Base-by-base conservation (phyloP, 306 rosid species). In the Citrullus mucosospermus region DNA sequence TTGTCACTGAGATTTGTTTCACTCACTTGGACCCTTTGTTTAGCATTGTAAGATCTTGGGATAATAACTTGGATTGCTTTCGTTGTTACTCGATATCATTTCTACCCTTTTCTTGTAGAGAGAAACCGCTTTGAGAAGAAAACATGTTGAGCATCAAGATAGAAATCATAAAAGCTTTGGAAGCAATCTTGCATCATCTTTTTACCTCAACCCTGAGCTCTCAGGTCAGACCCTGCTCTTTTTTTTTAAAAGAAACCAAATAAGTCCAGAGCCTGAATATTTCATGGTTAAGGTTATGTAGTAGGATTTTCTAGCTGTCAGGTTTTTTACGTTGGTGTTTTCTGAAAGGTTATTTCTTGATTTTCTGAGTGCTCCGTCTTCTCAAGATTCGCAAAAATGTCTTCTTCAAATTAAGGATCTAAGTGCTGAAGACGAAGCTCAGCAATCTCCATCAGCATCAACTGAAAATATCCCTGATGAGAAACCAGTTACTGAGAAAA, bases 191-290 rank as follows among this genome's bases (percentile, higher is more conserved):
- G 85, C 82, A 50, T 81, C 87, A 44, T 83, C 85, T 20, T 77
- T 86, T 68, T 18, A 68, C 80, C 55, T 83, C 43, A 79, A 74
- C 56, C 81, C 83, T 73, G 89, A 86, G 88, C 78, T 85, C 88
- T 88, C 97, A 91, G 98, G 98, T 95, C 89, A 77, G 92, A 86
- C 85, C 87, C 84, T 76, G 59, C 84, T 89, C 59, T 53, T 80
- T 48, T 12, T 12, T 48, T 0, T 5, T 3, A 25, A 25, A 25
- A 25, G 28, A 25, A 44, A 83, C 17, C 6, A 60, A 61, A 60
- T 32, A 79, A 78, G 68, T 50, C 39, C 16, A 50, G 13, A 50
- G 28, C 6, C 22, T 28, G 78, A 22, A 58, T 38, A 6, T 46
- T 12, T 80, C 22, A 82, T 11, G 78, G 77, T 15, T 55, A 17